phyloP scores from a whole-genome alignment of 2,329 filamentous ascomycete species.

The Neopestalotiopsis sp. region DNA sequence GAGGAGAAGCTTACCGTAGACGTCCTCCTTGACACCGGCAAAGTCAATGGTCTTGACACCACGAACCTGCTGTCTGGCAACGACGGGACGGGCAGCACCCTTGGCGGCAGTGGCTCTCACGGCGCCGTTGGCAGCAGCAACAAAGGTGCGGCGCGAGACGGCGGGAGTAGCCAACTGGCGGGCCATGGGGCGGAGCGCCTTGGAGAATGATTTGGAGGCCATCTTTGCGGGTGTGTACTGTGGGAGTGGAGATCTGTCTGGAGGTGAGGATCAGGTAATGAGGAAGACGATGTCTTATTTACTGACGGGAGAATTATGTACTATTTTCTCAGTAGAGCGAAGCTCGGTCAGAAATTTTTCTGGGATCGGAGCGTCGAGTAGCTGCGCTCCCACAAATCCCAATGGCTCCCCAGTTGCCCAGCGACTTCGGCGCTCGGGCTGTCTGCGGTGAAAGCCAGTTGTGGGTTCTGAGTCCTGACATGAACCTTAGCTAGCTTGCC shows the following conservation, averaged over 20 bases:
- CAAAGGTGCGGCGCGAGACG: constrained; percentile 66
- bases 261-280: constrained; percentile 24
- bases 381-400: constrained; percentile 3
- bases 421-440: constrained; percentile 13
- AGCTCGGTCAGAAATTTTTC: constrained; percentile 16
- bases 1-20: constrained; percentile 72
- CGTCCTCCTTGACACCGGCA: constrained; percentile 90
- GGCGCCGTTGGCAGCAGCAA: constrained; percentile 63
- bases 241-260: constrained; percentile 27
- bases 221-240: constrained; percentile 54
- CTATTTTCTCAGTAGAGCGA: constrained; percentile 6
- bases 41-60: constrained; percentile 99
- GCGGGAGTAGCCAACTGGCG: constrained; percentile 67
- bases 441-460: constrained; percentile 2
- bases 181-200: constrained; percentile 67
- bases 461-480: background rate
- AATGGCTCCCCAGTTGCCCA: constrained; percentile 3
- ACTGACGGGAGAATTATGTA: constrained; percentile 10
- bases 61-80: constrained; percentile 68
- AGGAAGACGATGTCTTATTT: constrained; percentile 19
- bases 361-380: constrained; percentile 15
- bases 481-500: background rate
- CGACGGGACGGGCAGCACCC: constrained; percentile 49
- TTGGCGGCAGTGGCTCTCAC: constrained; percentile 58
- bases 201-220: constrained; percentile 78